Conservation (phyloP, 1,284 basidiomycete genomes). For the Quambalaria eucalypti region DNA sequence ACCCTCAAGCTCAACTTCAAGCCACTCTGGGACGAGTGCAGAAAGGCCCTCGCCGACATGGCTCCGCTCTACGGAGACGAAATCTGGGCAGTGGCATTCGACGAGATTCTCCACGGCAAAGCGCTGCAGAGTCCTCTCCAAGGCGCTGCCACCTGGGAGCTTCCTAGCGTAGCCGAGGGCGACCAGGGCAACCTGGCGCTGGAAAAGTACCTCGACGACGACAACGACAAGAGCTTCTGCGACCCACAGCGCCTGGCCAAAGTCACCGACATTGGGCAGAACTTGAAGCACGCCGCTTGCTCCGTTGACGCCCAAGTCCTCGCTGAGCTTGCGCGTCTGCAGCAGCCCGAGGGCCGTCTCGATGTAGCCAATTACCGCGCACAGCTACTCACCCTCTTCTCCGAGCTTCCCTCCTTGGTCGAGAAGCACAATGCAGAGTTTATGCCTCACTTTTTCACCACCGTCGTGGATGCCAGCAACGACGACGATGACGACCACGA, state of each 20-base stretch:
- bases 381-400: slow-evolving; percentile 33
- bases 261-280: neutral
- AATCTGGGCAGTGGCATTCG: slow-evolving; percentile 20
- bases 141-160: slow-evolving; percentile 5
- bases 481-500: slow-evolving; percentile 5
- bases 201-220: neutral
- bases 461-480: slow-evolving; percentile 15
- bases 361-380: slow-evolving; percentile 34
- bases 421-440: slow-evolving; percentile 33
- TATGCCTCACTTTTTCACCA: slow-evolving; percentile 27
- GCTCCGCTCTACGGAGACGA: slow-evolving; percentile 11
- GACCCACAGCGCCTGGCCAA: neutral
- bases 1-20: slow-evolving; percentile 42
- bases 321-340: slow-evolving; percentile 4
- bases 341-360: slow-evolving; percentile 24
- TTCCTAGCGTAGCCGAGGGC: neutral
- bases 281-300: neutral
- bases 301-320: neutral
- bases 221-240: neutral
- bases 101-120: slow-evolving; percentile 11
- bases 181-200: neutral
- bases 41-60: slow-evolving; percentile 32
- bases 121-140: neutral
- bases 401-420: slow-evolving; percentile 16
- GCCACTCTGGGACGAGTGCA: slow-evolving; percentile 39